Evolutionary conservation across 768 basidiomycete species (phyloP).

Genomic region (Lentinula guzmanii): DNA sequence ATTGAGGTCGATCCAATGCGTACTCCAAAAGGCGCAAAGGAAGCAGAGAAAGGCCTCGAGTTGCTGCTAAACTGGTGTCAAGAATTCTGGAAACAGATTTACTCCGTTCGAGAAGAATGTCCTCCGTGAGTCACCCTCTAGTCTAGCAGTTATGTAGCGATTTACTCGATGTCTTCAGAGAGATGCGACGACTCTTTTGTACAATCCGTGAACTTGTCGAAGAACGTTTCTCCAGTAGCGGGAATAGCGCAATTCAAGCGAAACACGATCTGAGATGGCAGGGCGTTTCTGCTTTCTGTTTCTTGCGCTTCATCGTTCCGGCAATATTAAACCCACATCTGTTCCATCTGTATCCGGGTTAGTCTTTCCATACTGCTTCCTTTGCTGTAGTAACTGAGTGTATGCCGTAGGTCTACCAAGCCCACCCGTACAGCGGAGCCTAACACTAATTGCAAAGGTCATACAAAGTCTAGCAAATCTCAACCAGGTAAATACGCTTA

Average conservation of each 20-base stretch:
- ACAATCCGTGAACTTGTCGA: slow-evolving; percentile 72
- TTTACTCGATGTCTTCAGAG: slow-evolving; percentile 34
- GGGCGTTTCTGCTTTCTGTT: slow-evolving; percentile 85
- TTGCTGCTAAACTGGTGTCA: slow-evolving; percentile 72
- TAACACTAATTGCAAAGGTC: slow-evolving; percentile 84
- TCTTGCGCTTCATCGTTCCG: slow-evolving; percentile 85
- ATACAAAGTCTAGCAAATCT: slow-evolving; percentile 86
- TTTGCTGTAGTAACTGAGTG: not conserved
- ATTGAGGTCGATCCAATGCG: slow-evolving; percentile 82
- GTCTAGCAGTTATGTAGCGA: not conserved
- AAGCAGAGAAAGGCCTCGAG: slow-evolving; percentile 54
- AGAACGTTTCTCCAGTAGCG: slow-evolving; percentile 40
- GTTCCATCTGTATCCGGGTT: slow-evolving; percentile 74
- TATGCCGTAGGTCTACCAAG: slow-evolving; percentile 54
- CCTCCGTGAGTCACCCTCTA: slow-evolving; percentile 50
- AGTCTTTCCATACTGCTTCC: slow-evolving; percentile 8
- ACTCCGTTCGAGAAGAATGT: slow-evolving; percentile 64
- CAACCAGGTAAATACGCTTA: slow-evolving; percentile 47
- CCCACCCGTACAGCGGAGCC: slow-evolving; percentile 64
- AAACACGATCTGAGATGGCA: slow-evolving; percentile 65
- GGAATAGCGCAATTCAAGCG: slow-evolving; percentile 30
- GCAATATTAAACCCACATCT: slow-evolving; percentile 86
- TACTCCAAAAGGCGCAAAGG: slow-evolving; percentile 53
- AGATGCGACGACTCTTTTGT: slow-evolving; percentile 64
- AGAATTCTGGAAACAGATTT: slow-evolving; percentile 79